A percentile compares a stretch with the other conserved stretches of the same genome.
These are phyloP conservation scores for Lepidium africanum DNA, from an alignment of 345 rosid species.

Conservation along the genomic window DNA sequence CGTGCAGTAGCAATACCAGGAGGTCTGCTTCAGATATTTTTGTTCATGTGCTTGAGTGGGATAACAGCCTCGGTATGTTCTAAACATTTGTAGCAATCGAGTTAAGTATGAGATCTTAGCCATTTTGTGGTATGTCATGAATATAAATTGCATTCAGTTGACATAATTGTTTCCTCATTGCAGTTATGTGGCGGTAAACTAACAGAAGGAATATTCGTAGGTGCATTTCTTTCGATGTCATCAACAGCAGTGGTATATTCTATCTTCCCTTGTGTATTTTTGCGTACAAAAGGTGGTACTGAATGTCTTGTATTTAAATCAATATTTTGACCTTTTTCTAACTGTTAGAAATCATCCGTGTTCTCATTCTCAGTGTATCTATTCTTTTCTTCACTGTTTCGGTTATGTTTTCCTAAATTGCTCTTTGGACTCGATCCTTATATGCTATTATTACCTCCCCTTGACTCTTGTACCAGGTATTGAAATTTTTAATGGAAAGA, in stretches of 20 bases:
- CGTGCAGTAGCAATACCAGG: constrained; percentile 91
- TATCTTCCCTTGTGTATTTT: neutral
- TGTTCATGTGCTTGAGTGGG: constrained; percentile 91
- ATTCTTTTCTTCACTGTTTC: neutral
- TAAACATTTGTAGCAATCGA: neutral
- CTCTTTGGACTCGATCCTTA: neutral
- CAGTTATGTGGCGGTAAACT: constrained; percentile 90
- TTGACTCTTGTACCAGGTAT: constrained; percentile 42
- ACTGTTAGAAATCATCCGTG: neutral
- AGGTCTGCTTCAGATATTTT: constrained; percentile 81
- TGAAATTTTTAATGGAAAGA: constrained; percentile 85
- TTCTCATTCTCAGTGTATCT: neutral
- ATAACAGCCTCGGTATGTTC: constrained; percentile 67
- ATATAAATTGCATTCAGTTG: constrained; percentile 6
- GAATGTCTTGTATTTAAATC: neutral
- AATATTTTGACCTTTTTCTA: neutral
- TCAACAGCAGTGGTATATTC: constrained; percentile 87
- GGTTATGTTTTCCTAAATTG: neutral
- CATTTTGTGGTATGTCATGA: neutral
- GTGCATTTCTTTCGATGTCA: constrained; percentile 88
- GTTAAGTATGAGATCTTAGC: neutral
- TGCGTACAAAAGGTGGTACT: neutral
- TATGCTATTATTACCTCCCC: neutral
- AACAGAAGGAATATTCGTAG: constrained; percentile 88
- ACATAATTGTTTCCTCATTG: constrained; percentile 28